A percentile compares a stretch with the other conserved stretches of the same genome.
These are phyloP conservation scores for Cystobasidium tubakii DNA, from an alignment of 768 basidiomycete species.

Conservation along the genomic window DNA sequence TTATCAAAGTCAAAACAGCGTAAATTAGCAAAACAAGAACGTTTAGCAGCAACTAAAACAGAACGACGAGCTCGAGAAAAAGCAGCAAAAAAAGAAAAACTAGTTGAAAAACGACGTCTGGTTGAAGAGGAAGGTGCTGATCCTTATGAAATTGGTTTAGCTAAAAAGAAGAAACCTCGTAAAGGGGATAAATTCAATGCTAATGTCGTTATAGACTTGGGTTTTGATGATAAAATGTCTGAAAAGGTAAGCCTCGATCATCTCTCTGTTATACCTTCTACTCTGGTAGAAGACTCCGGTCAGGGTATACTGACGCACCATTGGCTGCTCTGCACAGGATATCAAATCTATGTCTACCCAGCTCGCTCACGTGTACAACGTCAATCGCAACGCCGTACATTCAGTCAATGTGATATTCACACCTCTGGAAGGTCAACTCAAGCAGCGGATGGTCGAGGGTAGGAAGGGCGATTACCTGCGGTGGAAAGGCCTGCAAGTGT, in stretches of 20 bases:
- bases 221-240: constrained; percentile 86
- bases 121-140: constrained; percentile 48
- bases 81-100: constrained; percentile 57
- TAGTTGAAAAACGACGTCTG: constrained; percentile 57
- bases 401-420: constrained; percentile 78
- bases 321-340: constrained; percentile 58
- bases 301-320: not conserved
- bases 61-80: constrained; percentile 72
- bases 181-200: constrained; percentile 55
- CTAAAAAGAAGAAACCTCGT: constrained; percentile 43
- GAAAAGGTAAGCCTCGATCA: constrained; percentile 65
- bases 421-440: constrained; percentile 67
- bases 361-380: constrained; percentile 82
- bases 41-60: constrained; percentile 57
- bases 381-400: constrained; percentile 65
- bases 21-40: constrained; percentile 54
- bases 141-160: constrained; percentile 43
- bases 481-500: constrained; percentile 81
- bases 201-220: constrained; percentile 74
- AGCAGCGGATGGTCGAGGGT: constrained; percentile 60
- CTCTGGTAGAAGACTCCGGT: no score
- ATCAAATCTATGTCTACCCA: constrained; percentile 82
- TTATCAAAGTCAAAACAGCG: constrained; percentile 36
- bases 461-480: constrained; percentile 65
- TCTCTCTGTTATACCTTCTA: not conserved